A percentile compares a stretch with the other conserved stretches of the same genome.
Conservation (phyloP, 2,329 filamentous ascomycete species). For the Cephalotrichum gorgonifer region DNA sequence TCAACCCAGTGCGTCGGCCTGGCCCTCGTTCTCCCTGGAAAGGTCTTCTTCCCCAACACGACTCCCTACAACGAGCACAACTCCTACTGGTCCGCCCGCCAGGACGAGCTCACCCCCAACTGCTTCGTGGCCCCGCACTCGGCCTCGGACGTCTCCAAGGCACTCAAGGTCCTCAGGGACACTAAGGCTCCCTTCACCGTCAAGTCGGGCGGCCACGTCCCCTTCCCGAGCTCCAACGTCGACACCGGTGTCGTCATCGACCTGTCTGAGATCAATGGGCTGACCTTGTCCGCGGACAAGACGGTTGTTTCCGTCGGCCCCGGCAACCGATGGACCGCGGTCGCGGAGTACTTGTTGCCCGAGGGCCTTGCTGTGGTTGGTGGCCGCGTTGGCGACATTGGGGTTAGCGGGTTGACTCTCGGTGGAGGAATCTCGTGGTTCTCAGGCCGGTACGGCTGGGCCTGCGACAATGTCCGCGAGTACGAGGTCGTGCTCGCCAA, state of each 20-base stretch:
- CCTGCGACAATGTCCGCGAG: slow-evolving; percentile 31
- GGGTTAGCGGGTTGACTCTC: slow-evolving; percentile 17
- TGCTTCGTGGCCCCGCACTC: slow-evolving; percentile 17
- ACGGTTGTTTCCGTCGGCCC: slow-evolving; percentile 29
- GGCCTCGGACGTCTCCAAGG: slow-evolving; percentile 11
- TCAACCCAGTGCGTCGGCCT: slow-evolving; percentile 1
- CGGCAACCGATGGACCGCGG: slow-evolving; percentile 30
- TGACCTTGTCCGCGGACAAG: slow-evolving; percentile 12
- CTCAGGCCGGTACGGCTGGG: slow-evolving; percentile 25
- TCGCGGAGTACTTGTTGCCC: slow-evolving; percentile 14
- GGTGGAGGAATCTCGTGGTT: slow-evolving; percentile 15
- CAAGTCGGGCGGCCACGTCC: slow-evolving; percentile 21
- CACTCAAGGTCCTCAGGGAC: slow-evolving; percentile 8
- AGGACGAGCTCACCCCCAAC: slow-evolving; percentile 12
- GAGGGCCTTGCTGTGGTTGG: slow-evolving; percentile 29
- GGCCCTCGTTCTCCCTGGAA: neutral
- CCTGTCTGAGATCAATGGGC: slow-evolving; percentile 11
- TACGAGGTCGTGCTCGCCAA: slow-evolving; percentile 34
- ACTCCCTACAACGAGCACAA: slow-evolving; percentile 8
- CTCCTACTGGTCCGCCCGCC: slow-evolving; percentile 20
- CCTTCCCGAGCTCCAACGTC: slow-evolving; percentile 17
- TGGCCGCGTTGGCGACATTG: slow-evolving; percentile 25
- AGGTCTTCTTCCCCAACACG: neutral
- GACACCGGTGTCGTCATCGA: slow-evolving; percentile 18
- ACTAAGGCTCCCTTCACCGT: slow-evolving; percentile 25